Conservation (phyloP, 495 filamentous ascomycete species). For the Penicillium herquei region DNA sequence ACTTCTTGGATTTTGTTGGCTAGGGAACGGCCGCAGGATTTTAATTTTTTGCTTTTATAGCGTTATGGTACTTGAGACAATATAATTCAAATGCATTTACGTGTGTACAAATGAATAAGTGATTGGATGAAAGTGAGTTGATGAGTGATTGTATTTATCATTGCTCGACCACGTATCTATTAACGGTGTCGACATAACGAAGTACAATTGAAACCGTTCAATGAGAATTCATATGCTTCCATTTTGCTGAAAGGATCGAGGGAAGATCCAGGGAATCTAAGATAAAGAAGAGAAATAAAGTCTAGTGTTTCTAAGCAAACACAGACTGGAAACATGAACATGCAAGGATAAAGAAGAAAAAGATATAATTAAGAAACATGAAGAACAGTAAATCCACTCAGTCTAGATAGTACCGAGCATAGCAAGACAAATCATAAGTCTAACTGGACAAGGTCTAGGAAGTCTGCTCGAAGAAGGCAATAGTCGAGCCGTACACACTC, state of each 20-base stretch:
- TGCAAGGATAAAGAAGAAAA: background rate
- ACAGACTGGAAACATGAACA: background rate
- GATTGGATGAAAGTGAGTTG: too few relatives aligned
- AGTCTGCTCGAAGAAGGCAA: slow-evolving; percentile 58
- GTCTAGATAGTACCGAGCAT: background rate
- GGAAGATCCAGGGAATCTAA: slow-evolving; percentile 1
- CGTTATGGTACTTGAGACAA: too few relatives aligned
- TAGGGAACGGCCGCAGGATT: slow-evolving; percentile 2
- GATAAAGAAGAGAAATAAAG: background rate
- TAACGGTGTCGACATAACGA: slow-evolving; percentile 15
- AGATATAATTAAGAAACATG: background rate
- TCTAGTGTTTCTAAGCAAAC: background rate
- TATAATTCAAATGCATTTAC: too few relatives aligned
- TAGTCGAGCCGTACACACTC: slow-evolving; percentile 73
- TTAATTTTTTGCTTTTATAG: slow-evolving; percentile 6
- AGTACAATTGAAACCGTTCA: slow-evolving; percentile 16
- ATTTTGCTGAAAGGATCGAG: background rate
- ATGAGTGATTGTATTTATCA: slow-evolving; percentile 14
- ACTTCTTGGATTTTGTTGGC: slow-evolving; percentile 18
- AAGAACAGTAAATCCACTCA: background rate
- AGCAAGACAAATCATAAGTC: background rate
- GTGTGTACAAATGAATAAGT: too few relatives aligned
- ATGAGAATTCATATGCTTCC: background rate
- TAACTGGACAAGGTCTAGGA: slow-evolving; percentile 4
- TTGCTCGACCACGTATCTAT: slow-evolving; percentile 21